These are phyloP conservation scores for Sarocladium kiliense DNA, from an alignment of 2,329 filamentous ascomycete species.

Conservation along the genomic window DNA sequence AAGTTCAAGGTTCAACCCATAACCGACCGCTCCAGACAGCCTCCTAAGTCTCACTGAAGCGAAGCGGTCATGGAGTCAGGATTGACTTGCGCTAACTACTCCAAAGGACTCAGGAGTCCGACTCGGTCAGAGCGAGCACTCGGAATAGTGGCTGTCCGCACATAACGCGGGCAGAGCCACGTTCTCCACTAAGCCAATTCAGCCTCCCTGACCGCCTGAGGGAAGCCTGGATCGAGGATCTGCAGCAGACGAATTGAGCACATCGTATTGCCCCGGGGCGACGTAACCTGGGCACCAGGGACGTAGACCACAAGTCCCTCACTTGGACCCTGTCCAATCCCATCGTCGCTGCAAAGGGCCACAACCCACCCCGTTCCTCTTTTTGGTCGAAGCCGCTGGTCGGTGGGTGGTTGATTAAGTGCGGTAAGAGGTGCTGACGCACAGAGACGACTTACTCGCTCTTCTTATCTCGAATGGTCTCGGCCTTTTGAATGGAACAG, in stretches of 20 bases:
- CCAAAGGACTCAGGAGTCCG: not conserved
- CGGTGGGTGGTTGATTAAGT: constrained; percentile 1
- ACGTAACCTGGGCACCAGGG: not conserved
- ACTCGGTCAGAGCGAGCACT: not conserved
- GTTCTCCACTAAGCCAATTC: not conserved
- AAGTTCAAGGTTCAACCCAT: too few species aligned
- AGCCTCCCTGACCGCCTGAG: constrained; percentile 4
- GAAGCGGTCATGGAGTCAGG: not conserved
- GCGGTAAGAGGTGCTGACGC: not conserved
- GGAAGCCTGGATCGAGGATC: not conserved
- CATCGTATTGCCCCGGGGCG: not conserved
- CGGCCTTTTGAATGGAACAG: not conserved
- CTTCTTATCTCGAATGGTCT: not conserved
- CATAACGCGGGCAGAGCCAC: constrained; percentile 5
- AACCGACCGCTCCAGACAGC: too few species aligned
- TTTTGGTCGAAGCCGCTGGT: not conserved
- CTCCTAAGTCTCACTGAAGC: too few species aligned
- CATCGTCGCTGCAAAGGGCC: not conserved
- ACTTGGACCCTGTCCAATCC: not conserved
- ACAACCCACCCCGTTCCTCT: not conserved
- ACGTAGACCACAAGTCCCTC: constrained; percentile 3
- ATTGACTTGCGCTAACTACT: not conserved
- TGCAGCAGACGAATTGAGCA: not conserved
- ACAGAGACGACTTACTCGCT: not conserved
- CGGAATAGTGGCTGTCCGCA: not conserved